These are phyloP conservation scores for Leishmania tarentolae DNA, from an alignment of 208 protist species.

Conservation along the genomic window DNA sequence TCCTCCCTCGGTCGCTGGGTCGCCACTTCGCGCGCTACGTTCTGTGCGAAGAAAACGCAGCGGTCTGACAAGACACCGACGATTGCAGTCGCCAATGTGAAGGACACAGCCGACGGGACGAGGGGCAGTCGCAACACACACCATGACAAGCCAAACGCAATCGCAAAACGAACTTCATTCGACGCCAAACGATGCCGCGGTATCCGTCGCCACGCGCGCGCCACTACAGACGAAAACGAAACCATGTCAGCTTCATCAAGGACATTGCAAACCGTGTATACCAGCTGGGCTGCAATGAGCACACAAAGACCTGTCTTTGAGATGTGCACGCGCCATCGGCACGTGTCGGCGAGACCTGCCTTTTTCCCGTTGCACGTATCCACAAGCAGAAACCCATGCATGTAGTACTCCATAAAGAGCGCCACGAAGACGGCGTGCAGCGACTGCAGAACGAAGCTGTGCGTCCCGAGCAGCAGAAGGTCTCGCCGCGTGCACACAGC, in stretches of 20 bases:
- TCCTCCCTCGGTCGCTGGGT: conserved; percentile 20
- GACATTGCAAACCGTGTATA: not conserved
- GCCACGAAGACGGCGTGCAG: conserved; percentile 10
- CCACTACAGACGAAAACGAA: not conserved
- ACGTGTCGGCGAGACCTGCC: not conserved
- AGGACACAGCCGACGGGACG: conserved; percentile 17
- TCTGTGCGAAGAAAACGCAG: not conserved
- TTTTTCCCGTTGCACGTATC: not conserved
- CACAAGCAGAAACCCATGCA: conserved; percentile 19
- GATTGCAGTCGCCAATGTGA: conserved; percentile 14
- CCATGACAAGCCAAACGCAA: conserved; percentile 19
- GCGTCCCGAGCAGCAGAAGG: conserved; percentile 14
- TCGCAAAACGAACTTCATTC: conserved; percentile 2
- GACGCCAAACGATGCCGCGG: not conserved
- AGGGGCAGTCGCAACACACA: conserved; percentile 13
- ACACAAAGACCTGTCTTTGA: conserved; percentile 15
- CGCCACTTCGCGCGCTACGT: conserved; percentile 14
- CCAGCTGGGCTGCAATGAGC: conserved; percentile 7
- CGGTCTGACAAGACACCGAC: not conserved
- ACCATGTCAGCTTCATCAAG: conserved; percentile 13
- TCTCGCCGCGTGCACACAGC: conserved; percentile 16
- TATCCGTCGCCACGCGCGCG: not conserved
- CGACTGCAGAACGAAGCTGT: conserved; percentile 7
- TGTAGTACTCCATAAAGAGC: conserved; percentile 30
- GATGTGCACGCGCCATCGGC: not conserved